Evolutionary conservation across 257 asterid genomes (phyloP), one percentile per base, ranked within the genome.

Genomic region (Verbascum thapsus): DNA sequence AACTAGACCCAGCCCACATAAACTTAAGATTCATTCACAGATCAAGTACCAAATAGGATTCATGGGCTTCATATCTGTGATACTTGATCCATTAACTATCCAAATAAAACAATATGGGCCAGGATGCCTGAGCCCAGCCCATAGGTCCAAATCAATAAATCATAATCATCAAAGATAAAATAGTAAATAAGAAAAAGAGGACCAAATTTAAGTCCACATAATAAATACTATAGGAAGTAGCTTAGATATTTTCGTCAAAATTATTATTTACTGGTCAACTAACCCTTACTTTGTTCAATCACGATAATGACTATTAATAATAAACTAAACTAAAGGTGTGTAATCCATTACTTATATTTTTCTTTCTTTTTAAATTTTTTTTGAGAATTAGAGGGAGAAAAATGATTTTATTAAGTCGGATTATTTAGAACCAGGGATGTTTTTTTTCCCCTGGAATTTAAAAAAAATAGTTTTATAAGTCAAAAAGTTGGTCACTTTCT

Each of bases 401-500:
- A 12, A 42, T 12, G 5, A 13, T 5, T 45, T 48, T 1, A 5
- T n/a, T n/a, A 26, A 26, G 32, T 26, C 5, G 5, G 5, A 26
- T 26, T 2, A 26, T 26, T 48, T 20, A 18, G 11, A 48, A 48
- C 13, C 53, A 48, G 5, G 7, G 0, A 48, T 48, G 8, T 17
- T 10, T 16, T 48, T 10, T 8, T 16, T 16, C 1, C 9, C 8
- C 7, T 11, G 7, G 5, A 19, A 18, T 51, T 11, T 58, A 38
- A 18, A 38, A 49, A 58, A 16, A 4, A 17, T 39, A 40, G 50
- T 18, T 40, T 59, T 40, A n/a, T 11, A 41, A 58, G 64, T 58
- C 52, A 41, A 40, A 30, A 20, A 3, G 22, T 5, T 59, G 39
- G 15, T 3, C 17, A 41, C 18, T n/a, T 30, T 1, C 10, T 6